Evolutionary conservation across 2,329 filamentous ascomycete genomes (phyloP).

Genomic region (Neoscytalidium dimidiatum): DNA sequence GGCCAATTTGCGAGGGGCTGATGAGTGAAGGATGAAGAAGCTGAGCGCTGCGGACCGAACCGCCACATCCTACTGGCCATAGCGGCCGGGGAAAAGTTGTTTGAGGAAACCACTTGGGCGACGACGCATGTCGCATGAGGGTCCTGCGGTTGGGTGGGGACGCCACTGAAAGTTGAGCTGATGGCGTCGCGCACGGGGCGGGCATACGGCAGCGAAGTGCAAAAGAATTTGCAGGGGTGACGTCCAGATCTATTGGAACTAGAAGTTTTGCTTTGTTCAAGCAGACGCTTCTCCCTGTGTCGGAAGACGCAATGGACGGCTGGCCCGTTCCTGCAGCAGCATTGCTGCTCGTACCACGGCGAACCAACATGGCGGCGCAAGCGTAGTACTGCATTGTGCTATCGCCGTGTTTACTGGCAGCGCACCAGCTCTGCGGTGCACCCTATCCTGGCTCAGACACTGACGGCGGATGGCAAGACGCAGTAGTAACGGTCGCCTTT

Average conservation of each 20-base stretch:
- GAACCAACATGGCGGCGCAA: not conserved
- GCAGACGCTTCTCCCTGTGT: constrained; percentile 7
- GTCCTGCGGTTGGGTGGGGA: not conserved
- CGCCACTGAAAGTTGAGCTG: not conserved
- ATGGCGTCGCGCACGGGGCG: constrained; percentile 4
- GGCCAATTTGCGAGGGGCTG: constrained; percentile 2
- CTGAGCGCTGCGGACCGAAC: constrained; percentile 8
- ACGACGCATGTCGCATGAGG: not conserved
- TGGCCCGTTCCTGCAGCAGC: constrained; percentile 17
- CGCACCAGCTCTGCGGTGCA: not conserved
- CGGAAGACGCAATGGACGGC: constrained; percentile 6
- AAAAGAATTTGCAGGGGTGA: not conserved
- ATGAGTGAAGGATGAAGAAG: constrained; percentile 3
- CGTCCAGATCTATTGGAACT: not conserved
- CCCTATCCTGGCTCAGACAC: not conserved
- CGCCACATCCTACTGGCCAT: constrained; percentile 5
- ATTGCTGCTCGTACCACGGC: not conserved
- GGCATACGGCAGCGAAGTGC: not conserved
- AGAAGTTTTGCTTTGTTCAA: constrained; percentile 14
- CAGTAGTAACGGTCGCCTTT: not conserved
- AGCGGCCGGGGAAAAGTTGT: not conserved
- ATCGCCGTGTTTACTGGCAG: constrained; percentile 5
- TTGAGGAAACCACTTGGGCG: not conserved
- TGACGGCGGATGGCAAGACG: not conserved
- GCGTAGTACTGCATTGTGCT: constrained; percentile 12